A percentile compares a stretch with the other conserved stretches of the same genome.
These are phyloP conservation scores for Penicillium pancosmium DNA, from an alignment of 495 filamentous ascomycete genomes.

Conservation along the genomic window DNA sequence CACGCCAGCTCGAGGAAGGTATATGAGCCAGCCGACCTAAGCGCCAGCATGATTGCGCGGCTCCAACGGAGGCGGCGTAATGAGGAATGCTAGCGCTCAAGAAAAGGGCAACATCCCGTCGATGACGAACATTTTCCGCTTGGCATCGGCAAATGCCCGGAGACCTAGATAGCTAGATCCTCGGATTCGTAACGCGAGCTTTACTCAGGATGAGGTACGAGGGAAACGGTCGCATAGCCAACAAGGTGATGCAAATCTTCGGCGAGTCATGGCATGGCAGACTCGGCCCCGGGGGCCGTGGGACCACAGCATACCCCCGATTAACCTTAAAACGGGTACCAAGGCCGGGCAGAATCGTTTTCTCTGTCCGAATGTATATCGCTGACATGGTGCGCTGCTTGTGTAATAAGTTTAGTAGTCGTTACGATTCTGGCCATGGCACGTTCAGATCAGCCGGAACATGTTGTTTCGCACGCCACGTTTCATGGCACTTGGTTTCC, in stretches of 20 bases:
- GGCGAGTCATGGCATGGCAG: neutral
- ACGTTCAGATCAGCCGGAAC: constrained; percentile 65
- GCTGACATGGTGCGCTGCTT: neutral
- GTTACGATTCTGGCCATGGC: neutral
- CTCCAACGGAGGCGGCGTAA: constrained; percentile 15
- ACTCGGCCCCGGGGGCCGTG: neutral
- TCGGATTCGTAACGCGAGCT: neutral
- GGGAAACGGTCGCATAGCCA: neutral
- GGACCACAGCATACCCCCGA: neutral
- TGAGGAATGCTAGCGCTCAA: constrained; percentile 16
- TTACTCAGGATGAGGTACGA: neutral
- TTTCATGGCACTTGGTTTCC: constrained; percentile 75
- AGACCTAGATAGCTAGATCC: neutral
- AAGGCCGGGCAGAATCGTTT: neutral
- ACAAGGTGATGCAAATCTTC: neutral
- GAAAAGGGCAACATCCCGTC: constrained; percentile 10
- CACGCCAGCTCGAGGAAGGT: neutral
- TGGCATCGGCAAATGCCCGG: neutral
- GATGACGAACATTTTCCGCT: constrained; percentile 7
- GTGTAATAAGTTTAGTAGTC: neutral
- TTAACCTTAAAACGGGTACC: neutral
- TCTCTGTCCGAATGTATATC: neutral
- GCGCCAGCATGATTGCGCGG: constrained; percentile 17
- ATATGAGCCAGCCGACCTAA: neutral
- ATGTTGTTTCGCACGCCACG: constrained; percentile 76